Conservation (phyloP, 208 protist species). For the Leishmania tarentolae region DNA sequence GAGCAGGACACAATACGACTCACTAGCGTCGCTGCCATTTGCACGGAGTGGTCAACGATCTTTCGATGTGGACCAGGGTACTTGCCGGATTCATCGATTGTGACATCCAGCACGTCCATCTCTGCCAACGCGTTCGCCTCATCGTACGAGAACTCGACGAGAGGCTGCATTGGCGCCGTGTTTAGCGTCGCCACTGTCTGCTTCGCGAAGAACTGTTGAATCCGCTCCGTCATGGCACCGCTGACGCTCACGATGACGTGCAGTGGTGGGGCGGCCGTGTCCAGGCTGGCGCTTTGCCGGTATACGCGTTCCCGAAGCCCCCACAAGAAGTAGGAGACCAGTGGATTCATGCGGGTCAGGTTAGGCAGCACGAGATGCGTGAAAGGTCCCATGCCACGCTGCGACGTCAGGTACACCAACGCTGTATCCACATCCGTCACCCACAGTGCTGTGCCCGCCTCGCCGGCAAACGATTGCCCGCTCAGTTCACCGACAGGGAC, state of each 20-base stretch:
- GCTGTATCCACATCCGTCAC: constrained; percentile 82
- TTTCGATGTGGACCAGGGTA: constrained; percentile 63
- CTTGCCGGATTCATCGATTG: constrained; percentile 54
- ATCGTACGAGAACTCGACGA: constrained; percentile 71
- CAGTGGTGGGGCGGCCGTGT: constrained; percentile 37
- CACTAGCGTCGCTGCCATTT: constrained; percentile 56
- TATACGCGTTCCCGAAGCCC: constrained; percentile 67
- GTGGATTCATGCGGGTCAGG: constrained; percentile 55
- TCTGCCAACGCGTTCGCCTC: constrained; percentile 71
- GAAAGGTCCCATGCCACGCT: constrained; percentile 74
- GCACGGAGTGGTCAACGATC: constrained; percentile 58
- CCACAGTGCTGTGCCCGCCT: constrained; percentile 55
- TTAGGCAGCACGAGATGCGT: constrained; percentile 84
- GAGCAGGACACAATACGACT: constrained; percentile 33
- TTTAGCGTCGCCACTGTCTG: constrained; percentile 38
- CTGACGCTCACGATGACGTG: constrained; percentile 47
- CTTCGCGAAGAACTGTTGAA: constrained; percentile 48
- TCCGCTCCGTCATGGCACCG: constrained; percentile 34
- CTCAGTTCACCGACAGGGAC: constrained; percentile 62
- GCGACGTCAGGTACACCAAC: constrained; percentile 65
- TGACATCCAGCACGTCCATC: constrained; percentile 77
- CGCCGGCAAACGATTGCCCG: constrained; percentile 60
- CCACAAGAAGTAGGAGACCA: constrained; percentile 70
- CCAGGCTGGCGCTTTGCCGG: constrained; percentile 46
- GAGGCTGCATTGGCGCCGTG: constrained; percentile 10